Evolutionary conservation across 176 grass and related monocot species (phyloP).

Genomic region (Dendrocalamus sinicus): DNA sequence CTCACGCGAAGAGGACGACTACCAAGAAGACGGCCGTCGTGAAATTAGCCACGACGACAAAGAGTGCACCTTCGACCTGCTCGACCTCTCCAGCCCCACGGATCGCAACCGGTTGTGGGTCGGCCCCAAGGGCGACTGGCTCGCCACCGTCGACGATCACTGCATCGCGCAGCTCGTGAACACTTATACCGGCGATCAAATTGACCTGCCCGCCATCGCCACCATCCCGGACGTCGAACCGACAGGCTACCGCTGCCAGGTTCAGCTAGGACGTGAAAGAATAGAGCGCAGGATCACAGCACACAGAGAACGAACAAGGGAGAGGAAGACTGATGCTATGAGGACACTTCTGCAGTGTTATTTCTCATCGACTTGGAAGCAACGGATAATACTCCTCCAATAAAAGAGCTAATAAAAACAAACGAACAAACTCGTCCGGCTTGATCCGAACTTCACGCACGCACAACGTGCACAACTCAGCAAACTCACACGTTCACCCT

Average conservation of each 20-base stretch:
- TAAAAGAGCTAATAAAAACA: too few species aligned
- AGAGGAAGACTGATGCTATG: too few species aligned
- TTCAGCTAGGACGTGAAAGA: too few species aligned
- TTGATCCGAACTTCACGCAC: too few species aligned
- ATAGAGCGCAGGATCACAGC: too few species aligned
- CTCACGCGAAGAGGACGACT: background rate
- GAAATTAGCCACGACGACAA: background rate
- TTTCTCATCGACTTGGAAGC: too few species aligned
- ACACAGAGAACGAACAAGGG: too few species aligned
- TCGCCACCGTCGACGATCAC: background rate
- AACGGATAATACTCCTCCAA: too few species aligned
- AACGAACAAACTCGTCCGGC: too few species aligned
- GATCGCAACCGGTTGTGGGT: background rate
- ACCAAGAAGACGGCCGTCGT: background rate
- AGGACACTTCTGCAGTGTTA: too few species aligned
- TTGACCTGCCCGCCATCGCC: background rate
- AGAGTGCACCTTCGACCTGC: background rate
- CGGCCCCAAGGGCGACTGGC: background rate
- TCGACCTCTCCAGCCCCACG: background rate
- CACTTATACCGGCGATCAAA: background rate
- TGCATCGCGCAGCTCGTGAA: background rate
- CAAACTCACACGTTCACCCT: too few species aligned
- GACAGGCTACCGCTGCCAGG: background rate
- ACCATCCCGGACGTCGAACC: background rate
- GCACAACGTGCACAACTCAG: too few species aligned